Evolutionary conservation across 2,329 filamentous ascomycete species (phyloP).

Genomic region (Pseudogymnoascus pannorum): DNA sequence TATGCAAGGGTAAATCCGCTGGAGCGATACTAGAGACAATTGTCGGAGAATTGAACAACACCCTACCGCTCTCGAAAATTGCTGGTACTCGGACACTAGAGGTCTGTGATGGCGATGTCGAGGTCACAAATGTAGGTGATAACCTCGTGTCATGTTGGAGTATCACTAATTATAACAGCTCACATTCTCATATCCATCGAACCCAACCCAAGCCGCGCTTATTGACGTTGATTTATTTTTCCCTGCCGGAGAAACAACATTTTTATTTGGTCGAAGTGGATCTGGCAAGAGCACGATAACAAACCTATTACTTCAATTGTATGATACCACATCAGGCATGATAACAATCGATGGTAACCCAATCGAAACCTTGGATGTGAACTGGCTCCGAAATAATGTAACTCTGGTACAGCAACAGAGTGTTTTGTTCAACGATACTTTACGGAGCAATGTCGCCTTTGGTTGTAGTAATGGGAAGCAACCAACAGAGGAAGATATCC

Average conservation of each 20-base stretch:
- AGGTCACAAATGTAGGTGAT: slow-evolving; percentile 55
- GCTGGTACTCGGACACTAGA: slow-evolving; percentile 30
- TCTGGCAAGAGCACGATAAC: slow-evolving; percentile 88
- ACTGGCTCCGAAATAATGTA: slow-evolving; percentile 71
- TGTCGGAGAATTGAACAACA: slow-evolving; percentile 28
- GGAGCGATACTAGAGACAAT: slow-evolving; percentile 53
- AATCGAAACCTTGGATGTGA: slow-evolving; percentile 53
- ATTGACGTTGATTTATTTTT: slow-evolving; percentile 60
- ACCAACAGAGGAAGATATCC: slow-evolving; percentile 48
- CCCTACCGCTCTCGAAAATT: slow-evolving; percentile 24
- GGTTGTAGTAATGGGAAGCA: slow-evolving; percentile 46
- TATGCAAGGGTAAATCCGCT: slow-evolving; percentile 74
- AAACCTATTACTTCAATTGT: slow-evolving; percentile 72
- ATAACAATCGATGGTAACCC: slow-evolving; percentile 62
- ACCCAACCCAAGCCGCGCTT: slow-evolving; percentile 53
- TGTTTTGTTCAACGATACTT: slow-evolving; percentile 71
- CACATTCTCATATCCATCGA: slow-evolving; percentile 74
- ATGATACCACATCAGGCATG: slow-evolving; percentile 56
- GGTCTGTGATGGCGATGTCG: slow-evolving; percentile 58
- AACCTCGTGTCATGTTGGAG: background rate
- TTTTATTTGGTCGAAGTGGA: slow-evolving; percentile 78
- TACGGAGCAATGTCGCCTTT: slow-evolving; percentile 71
- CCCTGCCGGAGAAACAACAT: slow-evolving; percentile 63
- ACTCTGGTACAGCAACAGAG: slow-evolving; percentile 78
- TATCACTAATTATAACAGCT: slow-evolving; percentile 43